Percentiles rank a stretch among this genome's conserved stretches.
Evolutionary conservation across 495 filamentous ascomycete species (phyloP).

Genomic region (Penicillium herquei): DNA sequence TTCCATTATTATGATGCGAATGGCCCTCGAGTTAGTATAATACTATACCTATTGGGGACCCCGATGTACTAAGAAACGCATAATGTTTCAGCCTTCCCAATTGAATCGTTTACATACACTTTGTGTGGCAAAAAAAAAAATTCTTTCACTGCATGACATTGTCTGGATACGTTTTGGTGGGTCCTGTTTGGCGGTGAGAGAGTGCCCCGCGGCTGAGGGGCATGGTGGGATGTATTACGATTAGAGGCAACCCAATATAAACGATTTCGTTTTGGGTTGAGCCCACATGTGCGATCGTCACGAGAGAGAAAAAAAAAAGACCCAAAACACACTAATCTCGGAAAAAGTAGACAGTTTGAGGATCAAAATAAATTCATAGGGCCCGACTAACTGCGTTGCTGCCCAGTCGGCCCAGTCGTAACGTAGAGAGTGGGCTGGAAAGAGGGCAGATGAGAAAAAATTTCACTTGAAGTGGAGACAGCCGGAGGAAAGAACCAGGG

Average conservation of each 20-base stretch:
- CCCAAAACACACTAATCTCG: background rate
- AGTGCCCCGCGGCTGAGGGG: constrained; percentile 7
- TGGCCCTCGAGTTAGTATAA: background rate
- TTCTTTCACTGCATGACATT: constrained; percentile 2
- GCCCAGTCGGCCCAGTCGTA: constrained; percentile 31
- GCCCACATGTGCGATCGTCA: too few species aligned
- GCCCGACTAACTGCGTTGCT: constrained; percentile 37
- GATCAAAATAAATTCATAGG: background rate
- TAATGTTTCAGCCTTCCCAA: background rate
- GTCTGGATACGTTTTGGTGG: background rate
- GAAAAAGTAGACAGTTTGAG: background rate
- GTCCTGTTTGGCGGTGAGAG: constrained; percentile 7
- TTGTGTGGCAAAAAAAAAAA: constrained; percentile 8
- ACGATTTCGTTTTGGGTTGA: too few species aligned
- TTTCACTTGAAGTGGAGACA: constrained; percentile 23
- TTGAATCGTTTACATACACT: background rate
- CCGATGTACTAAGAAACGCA: background rate
- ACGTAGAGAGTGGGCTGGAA: constrained; percentile 19
- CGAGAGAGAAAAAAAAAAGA: background rate
- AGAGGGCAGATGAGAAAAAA: constrained; percentile 27
- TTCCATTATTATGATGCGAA: too few species aligned
- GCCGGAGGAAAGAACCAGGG: constrained; percentile 26
- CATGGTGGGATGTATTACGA: constrained; percentile 3
- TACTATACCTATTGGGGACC: constrained; percentile 3
- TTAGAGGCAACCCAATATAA: background rate